These are phyloP conservation scores for Xylariaceae sp. DNA, from an alignment of 2,329 filamentous ascomycete genomes.

Conservation along the genomic window DNA sequence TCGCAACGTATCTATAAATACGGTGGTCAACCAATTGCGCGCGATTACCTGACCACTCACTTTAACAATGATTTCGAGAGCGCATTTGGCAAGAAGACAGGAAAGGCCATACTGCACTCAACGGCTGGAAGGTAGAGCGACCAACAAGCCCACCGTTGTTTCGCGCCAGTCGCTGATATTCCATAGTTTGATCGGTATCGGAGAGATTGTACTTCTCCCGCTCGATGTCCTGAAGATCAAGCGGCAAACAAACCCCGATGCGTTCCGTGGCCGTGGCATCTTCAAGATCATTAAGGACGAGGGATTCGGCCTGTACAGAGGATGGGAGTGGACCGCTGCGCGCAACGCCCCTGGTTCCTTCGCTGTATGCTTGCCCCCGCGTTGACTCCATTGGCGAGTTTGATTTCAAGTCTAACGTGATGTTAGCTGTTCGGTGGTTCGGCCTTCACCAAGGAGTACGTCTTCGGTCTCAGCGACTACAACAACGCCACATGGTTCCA, in stretches of 20 bases:
- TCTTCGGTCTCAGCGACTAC: conserved; percentile 87
- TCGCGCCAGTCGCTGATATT: conserved; percentile 38
- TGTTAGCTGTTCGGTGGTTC: conserved; percentile 90
- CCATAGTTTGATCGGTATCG: conserved; percentile 81
- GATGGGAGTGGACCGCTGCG: conserved; percentile 95
- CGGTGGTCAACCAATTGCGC: conserved; percentile 89
- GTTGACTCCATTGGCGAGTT: background rate
- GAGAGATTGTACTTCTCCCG: conserved; percentile 90
- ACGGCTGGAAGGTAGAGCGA: conserved; percentile 71
- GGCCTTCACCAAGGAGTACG: conserved; percentile 94
- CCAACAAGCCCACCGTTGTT: background rate
- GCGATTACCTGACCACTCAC: conserved; percentile 78
- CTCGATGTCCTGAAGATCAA: conserved; percentile 99
- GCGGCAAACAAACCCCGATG: conserved; percentile 97
- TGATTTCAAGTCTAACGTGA: conserved; percentile 17
- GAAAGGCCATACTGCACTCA: conserved; percentile 97
- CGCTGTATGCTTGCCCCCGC: conserved; percentile 58
- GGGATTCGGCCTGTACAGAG: conserved; percentile 90
- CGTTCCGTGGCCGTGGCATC: conserved; percentile 89
- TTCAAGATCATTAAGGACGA: conserved; percentile 88
- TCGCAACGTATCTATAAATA: conserved; percentile 98
- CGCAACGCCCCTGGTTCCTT: conserved; percentile 96
- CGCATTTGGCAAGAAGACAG: conserved; percentile 91
- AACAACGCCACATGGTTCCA: conserved; percentile 91
- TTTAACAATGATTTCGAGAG: conserved; percentile 78